These are phyloP conservation scores for Skeletonema grethae DNA, from an alignment of 108 stramenopile genomes.

Conservation along the genomic window DNA sequence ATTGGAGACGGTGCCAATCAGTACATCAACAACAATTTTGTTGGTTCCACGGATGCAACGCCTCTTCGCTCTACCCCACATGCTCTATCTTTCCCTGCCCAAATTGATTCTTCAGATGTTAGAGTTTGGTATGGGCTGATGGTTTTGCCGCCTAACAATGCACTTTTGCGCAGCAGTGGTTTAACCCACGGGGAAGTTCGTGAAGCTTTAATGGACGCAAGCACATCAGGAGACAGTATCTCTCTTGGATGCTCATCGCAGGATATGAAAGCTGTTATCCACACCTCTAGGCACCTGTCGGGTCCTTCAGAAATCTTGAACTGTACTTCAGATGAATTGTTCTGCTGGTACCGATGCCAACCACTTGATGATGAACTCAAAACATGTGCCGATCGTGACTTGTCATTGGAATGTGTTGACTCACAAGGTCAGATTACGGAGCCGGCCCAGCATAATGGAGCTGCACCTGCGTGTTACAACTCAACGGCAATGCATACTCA, in stretches of 20 bases:
- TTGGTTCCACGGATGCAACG: not conserved
- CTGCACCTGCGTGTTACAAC: not conserved
- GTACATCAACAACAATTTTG: slow-evolving; percentile 37
- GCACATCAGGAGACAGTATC: not conserved
- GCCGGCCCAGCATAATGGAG: slow-evolving; percentile 19
- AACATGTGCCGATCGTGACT: slow-evolving; percentile 45
- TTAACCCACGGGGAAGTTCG: slow-evolving; percentile 60
- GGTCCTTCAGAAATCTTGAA: slow-evolving; percentile 1
- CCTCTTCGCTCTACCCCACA: slow-evolving; percentile 62
- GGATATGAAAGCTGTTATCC: slow-evolving; percentile 33
- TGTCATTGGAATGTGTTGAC: slow-evolving; percentile 54
- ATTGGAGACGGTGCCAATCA: slow-evolving; percentile 79
- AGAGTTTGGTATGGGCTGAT: slow-evolving; percentile 80
- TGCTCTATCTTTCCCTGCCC: slow-evolving; percentile 8
- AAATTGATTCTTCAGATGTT: slow-evolving; percentile 6
- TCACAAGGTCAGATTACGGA: slow-evolving; percentile 35
- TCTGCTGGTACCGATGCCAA: slow-evolving; percentile 79
- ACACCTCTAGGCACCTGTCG: slow-evolving; percentile 2
- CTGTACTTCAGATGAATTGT: slow-evolving; percentile 50
- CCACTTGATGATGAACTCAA: slow-evolving; percentile 43
- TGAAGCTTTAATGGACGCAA: slow-evolving; percentile 29
- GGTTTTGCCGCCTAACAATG: slow-evolving; percentile 61
- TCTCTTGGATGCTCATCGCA: slow-evolving; percentile 52
- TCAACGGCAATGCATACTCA: not conserved
- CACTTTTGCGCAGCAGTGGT: slow-evolving; percentile 38